Base-by-base conservation (phyloP, 192 early-diverging fungal genomes). In the Entophlyctis luteolus region DNA sequence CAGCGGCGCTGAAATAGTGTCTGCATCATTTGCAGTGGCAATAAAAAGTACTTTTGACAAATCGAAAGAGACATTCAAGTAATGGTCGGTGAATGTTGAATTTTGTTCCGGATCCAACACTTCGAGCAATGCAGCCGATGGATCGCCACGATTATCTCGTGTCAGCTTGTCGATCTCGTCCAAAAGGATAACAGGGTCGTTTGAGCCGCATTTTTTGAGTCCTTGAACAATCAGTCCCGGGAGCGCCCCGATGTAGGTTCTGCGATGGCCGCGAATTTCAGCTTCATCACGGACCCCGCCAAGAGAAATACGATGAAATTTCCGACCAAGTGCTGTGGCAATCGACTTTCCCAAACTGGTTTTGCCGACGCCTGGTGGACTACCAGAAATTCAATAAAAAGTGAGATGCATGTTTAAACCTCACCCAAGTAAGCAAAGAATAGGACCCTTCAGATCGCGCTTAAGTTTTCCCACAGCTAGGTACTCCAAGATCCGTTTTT, bases 91-190 rank as follows among this genome's bases (percentile, higher is more conserved):
- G 71, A 94, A 94, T 1, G 84, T 86, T 20, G 74, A 72, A 59
- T 94, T 94, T 71, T 94, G 92, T 63, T 92, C 92, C 8, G 92
- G 90, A 72, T 94, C 92, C 42, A 94, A 77, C 1, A 92, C 85
- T 71, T 93, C 91, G 16, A 93, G 75, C 18, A 93, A 72, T n/a
- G 91, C 91, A 29, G 90, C 87, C 0, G 88, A 73, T 55, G 90
- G 90, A 67, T 93, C 89, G 1, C 90, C 92, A 42, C 89, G 81
- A 37, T 76, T 65, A 18, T 86, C 86, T 22, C 80, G 80, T 1
- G 82, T 85, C 4, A 91, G 72, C 69, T 94, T 94, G 70, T 94
- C 92, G 65, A 94, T 91, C 72, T 91, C 90, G 75, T 94, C 88
- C 80, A 25, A 4, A 0, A 6, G 46, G 58, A 48, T 0, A 6